These are phyloP conservation scores for Coriaria nepalensis DNA, from an alignment of 306 rosid genomes.

Conservation along the genomic window DNA sequence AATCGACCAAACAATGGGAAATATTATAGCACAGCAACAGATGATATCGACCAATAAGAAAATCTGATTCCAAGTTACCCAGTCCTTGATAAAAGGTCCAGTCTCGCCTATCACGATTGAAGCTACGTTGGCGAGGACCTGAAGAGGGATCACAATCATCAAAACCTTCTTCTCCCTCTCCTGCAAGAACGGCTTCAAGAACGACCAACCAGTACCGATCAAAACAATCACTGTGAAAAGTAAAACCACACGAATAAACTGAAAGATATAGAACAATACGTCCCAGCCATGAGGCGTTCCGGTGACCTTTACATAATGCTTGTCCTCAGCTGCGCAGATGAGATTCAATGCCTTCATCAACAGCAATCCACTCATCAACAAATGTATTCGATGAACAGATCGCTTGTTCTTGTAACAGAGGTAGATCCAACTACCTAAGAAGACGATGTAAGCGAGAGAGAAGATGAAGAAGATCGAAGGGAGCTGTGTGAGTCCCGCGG, in stretches of 20 bases:
- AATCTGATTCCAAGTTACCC: conserved; percentile 93
- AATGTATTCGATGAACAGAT: conserved; percentile 68
- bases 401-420: conserved; percentile 25
- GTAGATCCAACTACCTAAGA: conserved; percentile 49
- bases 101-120: conserved; percentile 86
- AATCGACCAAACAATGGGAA: conserved; percentile 91
- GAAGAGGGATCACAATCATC: conserved; percentile 84
- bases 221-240: conserved; percentile 66
- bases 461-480: conserved; percentile 51
- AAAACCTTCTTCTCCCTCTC: conserved; percentile 81
- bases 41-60: conserved; percentile 81
- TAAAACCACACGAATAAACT: conserved; percentile 67
- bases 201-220: conserved; percentile 90
- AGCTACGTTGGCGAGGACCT: conserved; percentile 77
- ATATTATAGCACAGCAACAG: conserved; percentile 86
- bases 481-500: conserved; percentile 74
- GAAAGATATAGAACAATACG: conserved; percentile 75
- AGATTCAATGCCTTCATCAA: conserved; percentile 61
- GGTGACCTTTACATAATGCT: conserved; percentile 60
- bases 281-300: conserved; percentile 97
- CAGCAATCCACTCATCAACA: conserved; percentile 54
- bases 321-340: conserved; percentile 78
- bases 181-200: conserved; percentile 67
- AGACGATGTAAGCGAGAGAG: conserved; percentile 35
- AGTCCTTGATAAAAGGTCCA: conserved; percentile 81